Conservation (phyloP, 768 basidiomycete genomes). For the Phlegmacium glaucopus region DNA sequence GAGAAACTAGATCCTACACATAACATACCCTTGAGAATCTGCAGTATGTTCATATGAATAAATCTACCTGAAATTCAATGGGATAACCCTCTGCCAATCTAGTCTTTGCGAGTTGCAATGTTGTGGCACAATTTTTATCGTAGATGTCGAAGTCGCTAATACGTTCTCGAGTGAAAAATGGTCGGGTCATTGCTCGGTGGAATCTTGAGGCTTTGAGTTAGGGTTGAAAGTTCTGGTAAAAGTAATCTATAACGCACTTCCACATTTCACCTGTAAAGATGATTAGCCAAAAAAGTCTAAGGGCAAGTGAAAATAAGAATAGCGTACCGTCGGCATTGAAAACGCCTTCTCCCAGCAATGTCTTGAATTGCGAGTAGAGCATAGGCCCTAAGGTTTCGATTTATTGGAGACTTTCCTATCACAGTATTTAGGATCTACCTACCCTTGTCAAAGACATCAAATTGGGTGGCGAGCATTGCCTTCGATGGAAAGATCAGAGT, state of each 20-base stretch:
- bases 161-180: no score
- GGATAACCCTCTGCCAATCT: no score
- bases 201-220: no score
- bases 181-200: no score
- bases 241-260: slow-evolving; percentile 40
- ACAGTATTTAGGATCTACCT: not conserved
- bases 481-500: not conserved
- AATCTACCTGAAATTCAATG: no score
- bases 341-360: not conserved
- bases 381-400: not conserved
- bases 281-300: no score
- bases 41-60: no score
- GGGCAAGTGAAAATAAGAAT: not conserved
- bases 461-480: not conserved
- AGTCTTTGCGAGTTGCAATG: no score
- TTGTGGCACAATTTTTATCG: no score
- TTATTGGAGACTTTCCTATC: not conserved
- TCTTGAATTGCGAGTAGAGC: not conserved
- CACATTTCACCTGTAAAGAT: slow-evolving; percentile 52
- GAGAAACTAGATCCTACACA: no score
- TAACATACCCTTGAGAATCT: no score
- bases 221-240: slow-evolving; percentile 7
- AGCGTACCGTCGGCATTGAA: not conserved
- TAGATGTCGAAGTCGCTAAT: no score
- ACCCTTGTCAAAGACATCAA: not conserved